These are phyloP conservation scores for Rhizopus sp. DNA, from an alignment of 371 early-diverging fungal species.

Conservation along the genomic window DNA sequence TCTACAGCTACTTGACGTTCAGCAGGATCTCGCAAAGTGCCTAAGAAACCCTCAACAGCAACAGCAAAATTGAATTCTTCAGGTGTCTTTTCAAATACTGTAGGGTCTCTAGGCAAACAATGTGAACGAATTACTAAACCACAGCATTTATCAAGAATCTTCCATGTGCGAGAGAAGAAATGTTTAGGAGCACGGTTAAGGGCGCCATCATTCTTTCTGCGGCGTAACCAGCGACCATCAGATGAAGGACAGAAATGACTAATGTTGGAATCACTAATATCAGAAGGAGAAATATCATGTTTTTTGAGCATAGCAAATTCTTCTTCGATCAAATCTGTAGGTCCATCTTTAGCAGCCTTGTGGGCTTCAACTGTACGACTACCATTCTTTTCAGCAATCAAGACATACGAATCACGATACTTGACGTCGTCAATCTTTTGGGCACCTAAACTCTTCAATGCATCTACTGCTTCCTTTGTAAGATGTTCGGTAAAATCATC, in stretches of 20 bases:
- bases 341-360: slow-evolving; percentile 51
- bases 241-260: slow-evolving; percentile 62
- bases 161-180: slow-evolving; percentile 83
- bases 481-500: slow-evolving; percentile 77
- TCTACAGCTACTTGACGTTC: slow-evolving; percentile 84
- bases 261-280: slow-evolving; percentile 41
- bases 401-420: slow-evolving; percentile 82
- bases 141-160: slow-evolving; percentile 61
- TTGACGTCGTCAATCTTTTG: slow-evolving; percentile 51
- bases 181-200: slow-evolving; percentile 77
- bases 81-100: slow-evolving; percentile 83
- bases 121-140: slow-evolving; percentile 60
- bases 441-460: slow-evolving; percentile 67
- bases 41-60: slow-evolving; percentile 74
- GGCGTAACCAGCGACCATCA: slow-evolving; percentile 79
- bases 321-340: slow-evolving; percentile 50
- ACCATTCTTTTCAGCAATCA: slow-evolving; percentile 73
- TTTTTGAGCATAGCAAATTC: slow-evolving; percentile 39
- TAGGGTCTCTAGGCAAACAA: slow-evolving; percentile 77
- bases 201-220: slow-evolving; percentile 84
- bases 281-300: slow-evolving; percentile 23
- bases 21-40: slow-evolving; percentile 76
- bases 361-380: slow-evolving; percentile 36
- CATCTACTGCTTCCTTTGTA: slow-evolving; percentile 55
- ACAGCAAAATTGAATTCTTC: slow-evolving; percentile 83